Evolutionary conservation across 2,329 filamentous ascomycete species (phyloP).

Genomic region (Ceratocystis diversiconidia): DNA sequence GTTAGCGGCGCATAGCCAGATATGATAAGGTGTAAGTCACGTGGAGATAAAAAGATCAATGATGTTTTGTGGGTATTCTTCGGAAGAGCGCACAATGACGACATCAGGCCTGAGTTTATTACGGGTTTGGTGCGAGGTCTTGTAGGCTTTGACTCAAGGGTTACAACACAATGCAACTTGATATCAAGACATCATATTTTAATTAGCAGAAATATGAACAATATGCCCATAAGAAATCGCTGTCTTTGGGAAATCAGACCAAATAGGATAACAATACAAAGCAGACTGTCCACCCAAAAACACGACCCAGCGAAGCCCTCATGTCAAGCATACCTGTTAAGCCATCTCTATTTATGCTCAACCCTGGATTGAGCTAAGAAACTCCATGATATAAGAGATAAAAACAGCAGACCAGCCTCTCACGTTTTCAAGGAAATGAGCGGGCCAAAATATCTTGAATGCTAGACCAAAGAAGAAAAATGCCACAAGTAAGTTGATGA

Average conservation of each 20-base stretch:
- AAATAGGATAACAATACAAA: neutral
- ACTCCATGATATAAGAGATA: neutral
- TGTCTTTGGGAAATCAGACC: neutral
- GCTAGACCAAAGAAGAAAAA: slow-evolving; percentile 3
- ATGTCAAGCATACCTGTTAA: neutral
- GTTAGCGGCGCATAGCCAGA: slow-evolving; percentile 15
- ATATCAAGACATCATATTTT: neutral
- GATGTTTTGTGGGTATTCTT: slow-evolving; percentile 11
- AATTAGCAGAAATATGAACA: neutral
- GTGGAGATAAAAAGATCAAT: slow-evolving; percentile 9
- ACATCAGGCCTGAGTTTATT: slow-evolving; percentile 2
- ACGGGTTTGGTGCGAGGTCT: neutral
- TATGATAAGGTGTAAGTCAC: slow-evolving; percentile 14
- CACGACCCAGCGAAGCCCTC: neutral
- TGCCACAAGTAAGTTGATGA: neutral
- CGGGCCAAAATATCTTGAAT: neutral
- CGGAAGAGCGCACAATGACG: slow-evolving; percentile 14
- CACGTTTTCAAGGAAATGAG: neutral
- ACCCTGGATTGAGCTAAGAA: neutral
- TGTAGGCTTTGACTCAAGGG: neutral
- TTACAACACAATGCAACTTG: neutral
- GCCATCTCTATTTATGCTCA: neutral
- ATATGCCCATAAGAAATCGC: neutral
- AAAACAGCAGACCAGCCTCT: neutral
- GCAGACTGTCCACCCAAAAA: neutral